Evolutionary conservation across 2,329 filamentous ascomycete species (phyloP), one percentile per base, ranked within the genome.

Genomic region (Diplodia sapinea): DNA sequence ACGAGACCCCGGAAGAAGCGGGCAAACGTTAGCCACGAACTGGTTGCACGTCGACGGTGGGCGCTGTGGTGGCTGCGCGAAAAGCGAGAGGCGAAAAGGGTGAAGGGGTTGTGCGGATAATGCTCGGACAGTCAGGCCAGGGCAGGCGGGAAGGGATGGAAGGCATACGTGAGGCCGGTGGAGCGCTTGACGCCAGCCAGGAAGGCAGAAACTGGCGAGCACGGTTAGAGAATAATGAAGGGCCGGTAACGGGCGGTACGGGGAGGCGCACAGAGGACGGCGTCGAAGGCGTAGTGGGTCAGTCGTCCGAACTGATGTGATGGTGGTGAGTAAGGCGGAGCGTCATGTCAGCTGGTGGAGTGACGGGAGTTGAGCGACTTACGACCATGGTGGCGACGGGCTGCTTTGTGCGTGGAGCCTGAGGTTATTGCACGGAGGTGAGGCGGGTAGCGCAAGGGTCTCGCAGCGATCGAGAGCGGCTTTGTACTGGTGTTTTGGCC

Each of bases 131-230:
- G 64, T 56, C 66, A 47, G 65, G 33, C 67, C 54, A 68, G 66
- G 77, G 56, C 43, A 47, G 29, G 43, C 23, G 47, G 43, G 57
- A 51, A 70, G 69, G 71, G 52, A 68, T 64, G 68, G 71, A 69
- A 68, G 73, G 91, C 92, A 87, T 91, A 99, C 95, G 94, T 97
- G 82, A 99, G 86, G 76, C 95, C 95, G 70, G 95, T 98, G 71
- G 94, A 97, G 74, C 95, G 93, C 84, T 96, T 96, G 85, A 99
- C 94, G 76, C 95, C 95, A 49, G 95, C 95, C 72, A 99, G 89
- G 79, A 98, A 94, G 71, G 95, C 92, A 75, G 95, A 99, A 80
- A 99, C 92, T 96, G 72, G 4, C 56, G 26, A 36, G 40, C 13
- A 31, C 59, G 59, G 59, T 63, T 17, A 63, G 59, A 50, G 31